Base-by-base conservation (phyloP, 345 rosid species). In the Kandelia obovata region DNA sequence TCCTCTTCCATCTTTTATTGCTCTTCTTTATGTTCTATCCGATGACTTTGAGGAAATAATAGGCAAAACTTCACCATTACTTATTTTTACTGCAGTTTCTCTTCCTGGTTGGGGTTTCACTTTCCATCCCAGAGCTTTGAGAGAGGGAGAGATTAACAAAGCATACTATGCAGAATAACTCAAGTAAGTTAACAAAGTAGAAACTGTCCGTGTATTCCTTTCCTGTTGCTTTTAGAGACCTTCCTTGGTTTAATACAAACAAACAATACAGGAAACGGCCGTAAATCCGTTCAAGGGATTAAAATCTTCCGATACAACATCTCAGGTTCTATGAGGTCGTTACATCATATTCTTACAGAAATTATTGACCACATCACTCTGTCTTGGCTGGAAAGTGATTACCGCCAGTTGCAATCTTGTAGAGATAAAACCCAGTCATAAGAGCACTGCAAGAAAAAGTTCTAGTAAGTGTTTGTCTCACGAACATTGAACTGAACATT, bases 371-470 rank as follows among this genome's bases (percentile, higher is more conserved):
- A 37, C 56, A 56, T 87, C 80, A 92, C 81, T 89, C 94, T 39
- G 88, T 75, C 89, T 95, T 95, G 70, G 83, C 52, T 16, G 96
- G 81, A 65, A 89, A 68, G 62, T 84, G 96, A 77, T 92, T 95
- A 70, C 99, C 97, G 27, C 97, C 98, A 5, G 90, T 89, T 0
- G 87, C 88, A 56, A 90, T 68, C 88, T 95, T 95, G 85, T 84
- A 90, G 26, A 90, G 73, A 79, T 89, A 95, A 79, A 92, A 95
- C 35, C 63, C 78, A 30, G 97, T 84, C 99, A 95, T 92, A 53
- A 95, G 83, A 76, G 83, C 92, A 81, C 99, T 95, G 96, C 91
- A 81, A 79, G 66, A 68, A 56, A 66, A 51, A 52, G 65, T 7
- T 52, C 39, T 67, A 72, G 58, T 59, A 51, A 53, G 71, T 56